Conservation (phyloP, 164 flowering plant genomes). For the Cinnamomum micranthum region DNA sequence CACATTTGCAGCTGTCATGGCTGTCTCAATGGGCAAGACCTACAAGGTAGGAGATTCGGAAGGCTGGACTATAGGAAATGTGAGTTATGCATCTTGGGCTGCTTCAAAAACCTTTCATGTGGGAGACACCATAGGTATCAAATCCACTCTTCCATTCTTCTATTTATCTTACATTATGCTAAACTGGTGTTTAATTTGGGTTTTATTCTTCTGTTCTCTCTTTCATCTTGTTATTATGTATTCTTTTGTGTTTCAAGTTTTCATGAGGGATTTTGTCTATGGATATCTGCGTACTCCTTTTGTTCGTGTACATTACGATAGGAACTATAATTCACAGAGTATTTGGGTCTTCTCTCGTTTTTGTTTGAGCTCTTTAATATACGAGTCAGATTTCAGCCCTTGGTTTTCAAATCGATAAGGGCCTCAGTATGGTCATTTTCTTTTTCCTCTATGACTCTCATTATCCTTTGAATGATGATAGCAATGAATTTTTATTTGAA, state of each 20-base stretch:
- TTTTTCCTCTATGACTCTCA: no score
- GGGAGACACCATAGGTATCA: constrained; percentile 54
- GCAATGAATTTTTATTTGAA: no score
- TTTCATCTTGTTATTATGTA: not conserved
- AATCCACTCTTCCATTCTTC: not conserved
- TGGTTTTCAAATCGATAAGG: no score
- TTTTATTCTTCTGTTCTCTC: not conserved
- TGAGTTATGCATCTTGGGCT: constrained; percentile 58
- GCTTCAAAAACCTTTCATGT: constrained; percentile 44
- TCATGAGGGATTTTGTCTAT: no score
- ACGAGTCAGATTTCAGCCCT: no score
- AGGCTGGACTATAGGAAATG: constrained; percentile 63
- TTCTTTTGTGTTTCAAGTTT: not conserved
- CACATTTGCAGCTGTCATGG: constrained; percentile 1
- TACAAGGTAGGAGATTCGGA: constrained; percentile 56
- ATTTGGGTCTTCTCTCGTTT: no score
- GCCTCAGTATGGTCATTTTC: no score
- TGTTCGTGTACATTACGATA: no score
- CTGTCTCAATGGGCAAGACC: constrained; percentile 21
- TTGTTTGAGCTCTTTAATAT: no score
- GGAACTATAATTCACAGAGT: no score
- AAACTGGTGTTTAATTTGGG: not conserved
- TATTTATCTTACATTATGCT: constrained; percentile 10
- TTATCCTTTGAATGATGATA: no score
- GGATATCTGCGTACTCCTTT: no score